Evolutionary conservation across 768 basidiomycete species (phyloP).

Genomic region (Kwoniella sp.): DNA sequence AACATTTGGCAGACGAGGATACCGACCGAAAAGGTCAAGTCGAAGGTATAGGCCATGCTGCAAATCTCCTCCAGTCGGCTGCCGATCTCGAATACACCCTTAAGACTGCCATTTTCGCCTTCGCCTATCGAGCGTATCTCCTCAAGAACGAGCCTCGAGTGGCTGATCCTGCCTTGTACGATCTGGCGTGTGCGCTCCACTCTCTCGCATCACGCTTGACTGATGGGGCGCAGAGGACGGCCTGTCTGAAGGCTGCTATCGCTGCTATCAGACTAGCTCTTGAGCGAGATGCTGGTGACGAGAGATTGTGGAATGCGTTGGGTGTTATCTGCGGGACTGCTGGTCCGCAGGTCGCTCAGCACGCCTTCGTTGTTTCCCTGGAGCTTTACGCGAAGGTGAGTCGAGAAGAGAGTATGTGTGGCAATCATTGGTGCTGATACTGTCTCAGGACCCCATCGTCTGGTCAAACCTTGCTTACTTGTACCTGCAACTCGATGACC

Average conservation of each 20-base stretch:
- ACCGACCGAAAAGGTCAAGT: conserved; percentile 63
- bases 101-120: conserved; percentile 43
- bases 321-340: conserved; percentile 66
- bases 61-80: conserved; percentile 17
- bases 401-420: no score
- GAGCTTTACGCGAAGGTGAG: conserved; percentile 78
- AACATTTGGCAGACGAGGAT: conserved; percentile 65
- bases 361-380: conserved; percentile 82
- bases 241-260: conserved; percentile 42
- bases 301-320: conserved; percentile 74
- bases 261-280: conserved; percentile 63
- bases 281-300: conserved; percentile 65
- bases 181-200: conserved; percentile 43
- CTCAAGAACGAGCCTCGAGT: conserved; percentile 43
- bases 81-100: conserved; percentile 26
- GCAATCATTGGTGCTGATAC: neutral
- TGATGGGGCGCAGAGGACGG: conserved; percentile 11
- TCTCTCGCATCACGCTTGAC: conserved; percentile 20
- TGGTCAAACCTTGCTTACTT: conserved; percentile 89
- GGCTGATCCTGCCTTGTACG: conserved; percentile 41
- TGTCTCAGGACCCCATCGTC: conserved; percentile 60
- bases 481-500: conserved; percentile 72
- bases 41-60: conserved; percentile 55
- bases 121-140: conserved; percentile 47
- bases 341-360: conserved; percentile 74